Evolutionary conservation across 108 stramenopile genomes (phyloP).

Genomic region (Epithemia pelagica): DNA sequence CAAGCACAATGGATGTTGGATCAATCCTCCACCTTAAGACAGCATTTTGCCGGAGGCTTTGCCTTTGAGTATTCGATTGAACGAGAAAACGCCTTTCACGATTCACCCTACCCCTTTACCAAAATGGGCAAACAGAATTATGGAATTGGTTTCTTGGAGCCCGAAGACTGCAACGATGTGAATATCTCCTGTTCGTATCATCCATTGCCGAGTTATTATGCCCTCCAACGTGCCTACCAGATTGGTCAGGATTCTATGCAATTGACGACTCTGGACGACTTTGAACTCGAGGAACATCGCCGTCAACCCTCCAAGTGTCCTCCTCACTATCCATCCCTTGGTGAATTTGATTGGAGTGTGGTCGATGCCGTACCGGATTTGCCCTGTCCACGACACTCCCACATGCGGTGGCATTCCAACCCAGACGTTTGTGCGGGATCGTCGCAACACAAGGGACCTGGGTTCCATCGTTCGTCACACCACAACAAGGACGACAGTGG

Average conservation of each 20-base stretch:
- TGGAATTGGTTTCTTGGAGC: constrained; percentile 31
- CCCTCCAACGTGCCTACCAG: constrained; percentile 6
- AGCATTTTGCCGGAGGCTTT: constrained; percentile 37
- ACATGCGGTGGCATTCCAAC: no score
- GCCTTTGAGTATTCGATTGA: constrained; percentile 44
- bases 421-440: neutral
- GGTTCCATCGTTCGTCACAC: no score
- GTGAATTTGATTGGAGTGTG: neutral
- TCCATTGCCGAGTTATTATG: constrained; percentile 15
- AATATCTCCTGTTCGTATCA: constrained; percentile 15
- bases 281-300: neutral
- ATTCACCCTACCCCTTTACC: constrained; percentile 24
- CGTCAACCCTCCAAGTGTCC: neutral
- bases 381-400: neutral
- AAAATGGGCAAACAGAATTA: constrained; percentile 14
- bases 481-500: no score
- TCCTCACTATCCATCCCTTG: neutral
- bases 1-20: constrained; percentile 17
- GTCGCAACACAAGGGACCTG: no score
- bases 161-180: constrained; percentile 20
- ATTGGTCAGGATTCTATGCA: neutral
- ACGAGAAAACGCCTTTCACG: constrained; percentile 3
- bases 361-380: neutral
- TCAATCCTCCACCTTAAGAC: constrained; percentile 5
- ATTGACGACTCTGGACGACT: neutral